Conservation (phyloP, 305 asterid genomes). For the Nicotiana rustica region DNA sequence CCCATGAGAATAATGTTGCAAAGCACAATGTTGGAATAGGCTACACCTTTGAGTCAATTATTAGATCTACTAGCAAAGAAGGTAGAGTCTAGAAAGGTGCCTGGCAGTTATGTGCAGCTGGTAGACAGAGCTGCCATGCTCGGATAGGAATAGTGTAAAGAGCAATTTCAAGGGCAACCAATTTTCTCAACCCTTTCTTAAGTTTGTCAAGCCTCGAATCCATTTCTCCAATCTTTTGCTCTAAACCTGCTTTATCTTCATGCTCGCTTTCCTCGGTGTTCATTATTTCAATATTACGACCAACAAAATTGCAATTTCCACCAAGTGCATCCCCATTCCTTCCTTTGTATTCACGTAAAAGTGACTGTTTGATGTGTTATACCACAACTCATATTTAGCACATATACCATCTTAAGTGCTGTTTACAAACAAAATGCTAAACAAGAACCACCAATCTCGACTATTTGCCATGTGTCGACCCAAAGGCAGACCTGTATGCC, state of each 20-base stretch:
- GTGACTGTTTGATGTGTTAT: no score
- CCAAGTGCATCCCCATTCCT: no score
- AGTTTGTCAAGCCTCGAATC: conserved; percentile 77
- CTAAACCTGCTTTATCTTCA: conserved; percentile 51
- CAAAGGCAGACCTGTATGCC: no score
- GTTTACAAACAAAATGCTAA: no score
- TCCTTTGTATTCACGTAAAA: no score
- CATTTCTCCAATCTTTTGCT: conserved; percentile 76
- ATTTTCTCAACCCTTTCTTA: conserved; percentile 87
- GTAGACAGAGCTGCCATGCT: conserved; percentile 88
- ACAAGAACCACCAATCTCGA: no score
- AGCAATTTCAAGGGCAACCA: conserved; percentile 90
- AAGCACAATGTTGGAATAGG: conserved; percentile 61
- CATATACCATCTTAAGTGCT: no score
- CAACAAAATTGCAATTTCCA: conserved; percentile 3
- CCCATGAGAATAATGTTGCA: no score
- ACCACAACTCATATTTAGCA: no score
- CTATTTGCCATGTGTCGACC: no score
- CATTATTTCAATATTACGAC: conserved; percentile 59
- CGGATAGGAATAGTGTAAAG: conserved; percentile 91
- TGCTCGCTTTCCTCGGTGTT: conserved; percentile 47
- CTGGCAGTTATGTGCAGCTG: conserved; percentile 95
- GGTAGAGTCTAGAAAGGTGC: conserved; percentile 83
- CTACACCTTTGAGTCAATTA: conserved; percentile 87
- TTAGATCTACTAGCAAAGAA: conserved; percentile 52